Evolutionary conservation across 208 protist genomes (phyloP), one percentile per base, ranked within the genome.

Genomic region (Porcisia hertigi): DNA sequence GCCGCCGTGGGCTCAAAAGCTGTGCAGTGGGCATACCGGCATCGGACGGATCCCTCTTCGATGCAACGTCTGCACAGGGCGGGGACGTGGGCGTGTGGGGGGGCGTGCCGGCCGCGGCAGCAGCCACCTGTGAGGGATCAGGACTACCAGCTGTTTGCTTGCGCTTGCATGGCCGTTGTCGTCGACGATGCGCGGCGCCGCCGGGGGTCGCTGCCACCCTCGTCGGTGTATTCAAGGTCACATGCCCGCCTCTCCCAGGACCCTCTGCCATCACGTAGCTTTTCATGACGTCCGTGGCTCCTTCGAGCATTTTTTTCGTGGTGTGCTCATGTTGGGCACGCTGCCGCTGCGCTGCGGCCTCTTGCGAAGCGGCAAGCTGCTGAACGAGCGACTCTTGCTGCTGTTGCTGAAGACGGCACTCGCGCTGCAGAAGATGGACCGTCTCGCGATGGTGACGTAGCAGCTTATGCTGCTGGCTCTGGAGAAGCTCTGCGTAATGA

Each of bases 401-500:
- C 65, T 76, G 66, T 14, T 81, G 73, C 45, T 86, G 79, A 39
- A 81, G 82, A 34, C 84, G 87, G 39, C 77, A 47, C 54, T 94
- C 90, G 3, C 82, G 77, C 63, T 86, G 84, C 43, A 89, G 84
- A 7, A 77, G 66, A 30, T 60, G 66, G 30, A 94, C 63, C 30
- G 88, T 80, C 47, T 87, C 80, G 34, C 76, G 86, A 64, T 96
- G 88, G 47, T 89, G 79, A 59, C 66, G 65, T 36, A 80, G 65
- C 73, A 92, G 69, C 20, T 36, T 75, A 6, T 79, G 69, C 69
- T 88, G 80, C 73, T 92, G 88, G 16, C 49, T 43, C 66, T 88
- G 67, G 66, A 96, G 82, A 1, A 90, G 71, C 23, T 87, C 77
- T n/a, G 70, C 75, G 77, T 92, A 94, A 41, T 90, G 88, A 1